A percentile compares a stretch with the other conserved stretches of the same genome.
Evolutionary conservation across 371 early-diverging fungal genomes (phyloP).

Genomic region (Syncephalastrum contaminatum): DNA sequence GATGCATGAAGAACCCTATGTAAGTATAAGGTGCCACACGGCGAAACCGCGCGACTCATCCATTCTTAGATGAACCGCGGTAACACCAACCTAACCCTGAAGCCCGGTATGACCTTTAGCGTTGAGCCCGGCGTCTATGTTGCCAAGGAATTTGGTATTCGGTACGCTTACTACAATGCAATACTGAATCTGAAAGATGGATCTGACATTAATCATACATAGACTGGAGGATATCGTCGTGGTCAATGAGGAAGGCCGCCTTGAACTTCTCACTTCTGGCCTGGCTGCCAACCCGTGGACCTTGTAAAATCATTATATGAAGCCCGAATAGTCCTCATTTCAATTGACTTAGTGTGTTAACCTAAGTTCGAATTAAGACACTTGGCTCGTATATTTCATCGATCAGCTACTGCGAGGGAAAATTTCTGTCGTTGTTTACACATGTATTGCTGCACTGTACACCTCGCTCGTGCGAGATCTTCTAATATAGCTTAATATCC

Average conservation of each 20-base stretch:
- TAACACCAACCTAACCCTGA: slow-evolving; percentile 37
- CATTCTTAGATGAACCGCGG: slow-evolving; percentile 43
- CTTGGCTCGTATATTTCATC: too few relatives aligned
- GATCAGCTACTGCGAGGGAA: too few relatives aligned
- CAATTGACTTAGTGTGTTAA: too few relatives aligned
- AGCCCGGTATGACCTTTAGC: slow-evolving; percentile 57
- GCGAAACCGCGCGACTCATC: not conserved
- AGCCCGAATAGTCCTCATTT: not conserved
- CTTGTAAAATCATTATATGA: slow-evolving; percentile 20
- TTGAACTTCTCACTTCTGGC: slow-evolving; percentile 51
- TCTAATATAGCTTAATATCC: too few relatives aligned
- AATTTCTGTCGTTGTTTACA: too few relatives aligned
- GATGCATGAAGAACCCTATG: slow-evolving; percentile 63
- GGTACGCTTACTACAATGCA: slow-evolving; percentile 7
- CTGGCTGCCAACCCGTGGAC: slow-evolving; percentile 50
- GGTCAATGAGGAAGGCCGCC: slow-evolving; percentile 45
- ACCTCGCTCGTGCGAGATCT: too few relatives aligned
- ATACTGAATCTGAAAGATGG: too few relatives aligned
- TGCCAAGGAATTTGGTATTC: slow-evolving; percentile 46
- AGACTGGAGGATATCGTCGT: slow-evolving; percentile 57
- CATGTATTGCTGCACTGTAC: too few relatives aligned
- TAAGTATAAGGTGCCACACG: not conserved
- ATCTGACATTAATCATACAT: too few relatives aligned
- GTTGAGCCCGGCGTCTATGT: slow-evolving; percentile 65
- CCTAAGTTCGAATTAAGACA: too few relatives aligned